Base-by-base conservation (phyloP, 495 filamentous ascomycete species). In the Clavariopsis aquatica region DNA sequence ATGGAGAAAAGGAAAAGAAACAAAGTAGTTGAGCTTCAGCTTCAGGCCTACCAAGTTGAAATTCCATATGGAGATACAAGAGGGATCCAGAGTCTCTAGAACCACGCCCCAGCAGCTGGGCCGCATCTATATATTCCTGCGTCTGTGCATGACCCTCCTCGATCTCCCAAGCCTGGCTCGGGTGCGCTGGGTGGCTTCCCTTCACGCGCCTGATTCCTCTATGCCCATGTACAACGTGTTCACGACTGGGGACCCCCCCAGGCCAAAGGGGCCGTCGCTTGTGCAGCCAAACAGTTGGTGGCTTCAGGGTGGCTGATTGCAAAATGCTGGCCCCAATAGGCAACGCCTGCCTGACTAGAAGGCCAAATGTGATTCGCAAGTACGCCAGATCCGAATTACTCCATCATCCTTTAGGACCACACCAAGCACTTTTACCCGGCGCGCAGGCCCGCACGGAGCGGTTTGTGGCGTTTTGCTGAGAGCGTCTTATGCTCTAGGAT, bases 371-470 rank as follows among this genome's bases (percentile, higher is more conserved):
- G 60, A 63, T 63, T 63, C 60, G 60, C 45, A 63, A 29, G 41
- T 46, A n/a, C 12, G 4, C 26, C 19, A 49, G 43, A 20, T 19
- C 26, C n/a, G 29, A 26, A 23, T 34, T 34, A 19, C 6, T 57
- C 57, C 45, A 52, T 20, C 13, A 60, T 51, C 45, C 2, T 28
- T 52, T 43, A 53, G 45, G 52, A 34, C 51, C 29, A 52, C 56
- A 55, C 27, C 47, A 46, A 38, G 24, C 36, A 22, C 22, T 54
- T 68, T 68, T 68, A 68, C 54, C 65, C 65, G 65, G 65, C 31
- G 51, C 60, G 54, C n/a, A 64, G 53, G 60, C 23, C 65, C 65
- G 65, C 65, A 68, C 46, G 60, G 59, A 58, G 51, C 65, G 13
- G 27, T 36, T 8, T 19, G 2, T 31, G 55, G 56, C 60, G 62